Evolutionary conservation across 2,329 filamentous ascomycete genomes (phyloP), one percentile per base, ranked within the genome.

Genomic region (Diaporthe aspalathi): DNA sequence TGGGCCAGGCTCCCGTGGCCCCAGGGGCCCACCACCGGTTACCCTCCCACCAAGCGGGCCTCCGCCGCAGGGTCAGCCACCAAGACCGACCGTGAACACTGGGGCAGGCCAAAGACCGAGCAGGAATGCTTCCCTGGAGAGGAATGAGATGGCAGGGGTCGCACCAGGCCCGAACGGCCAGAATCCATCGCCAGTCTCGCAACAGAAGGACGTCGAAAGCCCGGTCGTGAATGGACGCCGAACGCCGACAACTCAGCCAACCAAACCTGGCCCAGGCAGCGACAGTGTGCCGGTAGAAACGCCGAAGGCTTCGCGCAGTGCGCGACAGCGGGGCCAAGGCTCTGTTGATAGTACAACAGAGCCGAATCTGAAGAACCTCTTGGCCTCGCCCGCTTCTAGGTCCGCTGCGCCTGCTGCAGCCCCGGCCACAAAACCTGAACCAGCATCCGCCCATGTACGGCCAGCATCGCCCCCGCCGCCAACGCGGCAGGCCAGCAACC

Each of bases 321-420:
- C 76, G 14, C 87, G 89, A 53, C 88, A 89, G 53, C 86, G 89
- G 22, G 85, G 87, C 45, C 91, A 92, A 77, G 87, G 87, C 35
- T 92, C 92, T 0, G 83, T 93, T 16, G 93, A 96, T 74, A 93
- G 89, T 76, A 88, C 87, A 2, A 87, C 87, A 32, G 92, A 94
- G 74, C 84, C 86, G 5, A 80, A 82, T 1, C 79, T 89, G 43
- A 84, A 84, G 76, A 83, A 79, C 71, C 79, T 76, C 75, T 71
- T 72, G n/a, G 66, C 68, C 38, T 67, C 72, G 17, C 69, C 72
- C 5, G 66, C 50, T 14, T 62, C 72, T 22, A 68, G 52, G 24
- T 62, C 69, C 20, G 52, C 22, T 40, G 53, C 40, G 29, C 71
- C 50, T 67, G 52, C 63, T 35, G 32, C 72, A 11, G 50, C 70